phyloP scores from a whole-genome alignment of 1,139 yeast species.

The Geotrichum aggregatum region DNA sequence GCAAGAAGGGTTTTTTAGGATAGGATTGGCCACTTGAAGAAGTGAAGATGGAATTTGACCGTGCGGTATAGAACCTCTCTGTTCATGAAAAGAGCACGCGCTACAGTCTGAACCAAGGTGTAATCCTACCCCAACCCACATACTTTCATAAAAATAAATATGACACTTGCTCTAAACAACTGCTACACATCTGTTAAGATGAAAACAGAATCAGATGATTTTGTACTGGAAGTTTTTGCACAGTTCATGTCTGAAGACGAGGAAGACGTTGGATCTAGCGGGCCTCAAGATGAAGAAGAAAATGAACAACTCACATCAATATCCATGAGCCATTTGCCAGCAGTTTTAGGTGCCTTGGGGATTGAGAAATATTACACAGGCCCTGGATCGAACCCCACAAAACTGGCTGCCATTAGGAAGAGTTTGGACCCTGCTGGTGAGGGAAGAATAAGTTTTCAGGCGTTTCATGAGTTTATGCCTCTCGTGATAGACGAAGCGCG shows the following conservation, averaged over 20 bases:
- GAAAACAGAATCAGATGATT: conserved; percentile 2
- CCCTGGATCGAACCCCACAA: background rate
- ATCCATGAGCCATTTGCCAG: conserved; percentile 7
- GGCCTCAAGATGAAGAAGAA: background rate
- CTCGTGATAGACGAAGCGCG: conserved; percentile 4
- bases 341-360: conserved; percentile 1
- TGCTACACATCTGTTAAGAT: no score
- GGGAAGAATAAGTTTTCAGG: conserved; percentile 1
- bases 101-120: no score
- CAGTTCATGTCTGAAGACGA: conserved; percentile 8
- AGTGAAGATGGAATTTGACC: no score
- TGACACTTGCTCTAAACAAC: no score
- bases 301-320: conserved; percentile 1
- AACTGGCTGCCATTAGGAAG: background rate
- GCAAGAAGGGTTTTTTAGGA: no score
- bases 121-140: background rate
- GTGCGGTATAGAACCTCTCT: no score
- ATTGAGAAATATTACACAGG: conserved; percentile 7
- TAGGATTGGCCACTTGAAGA: no score
- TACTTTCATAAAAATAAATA: background rate
- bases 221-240: conserved; percentile 7
- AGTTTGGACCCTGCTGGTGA: conserved; percentile 1
- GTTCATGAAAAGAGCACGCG: no score
- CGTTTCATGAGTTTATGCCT: conserved; percentile 6
- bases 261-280: background rate